These are phyloP conservation scores for Solanum hybrid DNA, from an alignment of 305 asterid species.

Conservation along the genomic window DNA sequence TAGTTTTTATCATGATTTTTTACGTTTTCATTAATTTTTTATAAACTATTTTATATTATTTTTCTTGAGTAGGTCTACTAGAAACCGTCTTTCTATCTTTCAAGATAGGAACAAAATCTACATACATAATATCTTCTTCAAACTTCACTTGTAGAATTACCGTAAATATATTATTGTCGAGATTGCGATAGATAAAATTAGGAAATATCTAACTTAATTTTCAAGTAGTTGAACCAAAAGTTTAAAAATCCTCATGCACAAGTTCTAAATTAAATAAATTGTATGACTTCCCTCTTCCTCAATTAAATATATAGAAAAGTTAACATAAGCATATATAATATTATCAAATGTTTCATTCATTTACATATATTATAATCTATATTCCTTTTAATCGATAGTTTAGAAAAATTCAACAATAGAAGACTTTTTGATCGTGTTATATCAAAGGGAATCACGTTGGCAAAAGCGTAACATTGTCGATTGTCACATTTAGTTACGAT, in stretches of 20 bases:
- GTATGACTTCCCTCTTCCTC: background rate
- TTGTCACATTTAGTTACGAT: background rate
- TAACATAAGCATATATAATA: background rate
- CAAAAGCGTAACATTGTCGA: background rate
- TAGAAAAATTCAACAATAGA: background rate
- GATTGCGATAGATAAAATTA: background rate
- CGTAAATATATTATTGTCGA: background rate
- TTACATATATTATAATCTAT: background rate
- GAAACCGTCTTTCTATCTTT: background rate
- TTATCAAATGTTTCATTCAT: background rate
- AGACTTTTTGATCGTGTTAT: background rate
- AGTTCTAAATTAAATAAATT: background rate
- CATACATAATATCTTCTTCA: background rate
- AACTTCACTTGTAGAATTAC: rapidly evolving
- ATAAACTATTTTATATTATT: too few species aligned
- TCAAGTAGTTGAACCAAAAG: background rate
- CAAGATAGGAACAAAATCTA: background rate
- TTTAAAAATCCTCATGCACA: background rate
- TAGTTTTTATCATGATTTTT: too few species aligned
- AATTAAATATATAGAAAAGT: background rate
- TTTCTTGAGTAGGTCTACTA: background rate
- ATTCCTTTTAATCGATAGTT: background rate
- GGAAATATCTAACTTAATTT: background rate
- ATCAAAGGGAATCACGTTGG: background rate
- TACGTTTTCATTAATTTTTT: too few species aligned